Conservation (phyloP, 495 filamentous ascomycete species). For the Xylaria venustula region DNA sequence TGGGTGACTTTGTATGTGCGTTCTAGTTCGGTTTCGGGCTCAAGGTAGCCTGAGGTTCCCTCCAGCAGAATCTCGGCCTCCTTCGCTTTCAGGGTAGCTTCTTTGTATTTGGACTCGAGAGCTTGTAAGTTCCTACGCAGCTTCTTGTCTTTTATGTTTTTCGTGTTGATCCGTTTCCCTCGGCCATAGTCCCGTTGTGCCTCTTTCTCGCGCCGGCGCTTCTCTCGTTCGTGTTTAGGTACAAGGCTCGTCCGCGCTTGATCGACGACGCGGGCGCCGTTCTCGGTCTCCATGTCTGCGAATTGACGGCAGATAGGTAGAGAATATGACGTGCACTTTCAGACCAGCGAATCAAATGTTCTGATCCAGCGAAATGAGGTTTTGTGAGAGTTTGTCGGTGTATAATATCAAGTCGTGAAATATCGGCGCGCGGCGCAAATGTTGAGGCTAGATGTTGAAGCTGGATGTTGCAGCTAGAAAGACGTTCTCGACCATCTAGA, state of each 20-base stretch:
- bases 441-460: not conserved
- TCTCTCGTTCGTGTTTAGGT: conserved; percentile 41
- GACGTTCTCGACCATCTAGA: conserved; percentile 16
- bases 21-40: conserved; percentile 86
- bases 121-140: conserved; percentile 73
- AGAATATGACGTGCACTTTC: not conserved
- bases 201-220: conserved; percentile 50
- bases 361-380: not conserved
- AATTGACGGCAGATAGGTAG: conserved; percentile 1
- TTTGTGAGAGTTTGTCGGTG: not conserved
- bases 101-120: conserved; percentile 78
- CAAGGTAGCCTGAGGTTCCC: conserved; percentile 80
- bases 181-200: conserved; percentile 82
- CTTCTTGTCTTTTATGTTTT: conserved; percentile 75
- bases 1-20: conserved; percentile 89
- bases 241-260: conserved; percentile 44
- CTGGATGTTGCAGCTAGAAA: too few relatives aligned
- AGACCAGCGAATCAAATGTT: not conserved
- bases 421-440: conserved; percentile 9
- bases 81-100: conserved; percentile 75
- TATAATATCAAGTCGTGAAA: not conserved
- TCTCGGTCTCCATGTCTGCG: conserved; percentile 25
- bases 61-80: conserved; percentile 95
- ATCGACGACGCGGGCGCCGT: conserved; percentile 46
- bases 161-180: conserved; percentile 64